phyloP scores from a whole-genome alignment of 2,329 filamentous ascomycete genomes.

The Cryphonectria radicalis region DNA sequence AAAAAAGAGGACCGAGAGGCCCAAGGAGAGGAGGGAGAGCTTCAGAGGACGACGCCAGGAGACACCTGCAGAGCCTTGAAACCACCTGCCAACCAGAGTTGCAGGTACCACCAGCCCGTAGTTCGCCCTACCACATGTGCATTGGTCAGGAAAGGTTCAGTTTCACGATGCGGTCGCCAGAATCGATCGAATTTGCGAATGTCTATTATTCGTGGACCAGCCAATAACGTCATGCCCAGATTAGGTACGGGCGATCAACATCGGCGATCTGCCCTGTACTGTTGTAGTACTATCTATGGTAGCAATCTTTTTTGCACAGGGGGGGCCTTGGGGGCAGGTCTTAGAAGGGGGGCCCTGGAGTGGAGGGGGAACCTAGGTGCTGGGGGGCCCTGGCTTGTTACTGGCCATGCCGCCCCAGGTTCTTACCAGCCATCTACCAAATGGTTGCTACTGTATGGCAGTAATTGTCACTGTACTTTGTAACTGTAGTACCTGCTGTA shows the following conservation, averaged over 20 bases:
- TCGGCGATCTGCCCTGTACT: constrained; percentile 5
- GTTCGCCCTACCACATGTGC: background rate
- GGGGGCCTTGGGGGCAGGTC: background rate
- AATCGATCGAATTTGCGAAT: background rate
- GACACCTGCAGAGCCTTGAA: background rate
- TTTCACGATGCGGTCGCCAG: background rate
- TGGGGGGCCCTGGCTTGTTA: background rate
- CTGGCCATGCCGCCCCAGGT: background rate
- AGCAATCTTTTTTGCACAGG: background rate
- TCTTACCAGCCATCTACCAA: background rate
- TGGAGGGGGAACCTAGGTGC: too few species aligned
- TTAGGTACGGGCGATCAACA: constrained; percentile 7
- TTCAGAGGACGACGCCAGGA: background rate
- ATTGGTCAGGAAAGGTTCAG: background rate
- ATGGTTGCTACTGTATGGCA: background rate
- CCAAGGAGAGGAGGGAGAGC: too few species aligned
- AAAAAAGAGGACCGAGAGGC: background rate
- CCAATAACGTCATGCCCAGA: constrained; percentile 8
- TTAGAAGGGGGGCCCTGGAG: background rate
- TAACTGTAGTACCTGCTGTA: too few species aligned
- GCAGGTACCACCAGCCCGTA: background rate
- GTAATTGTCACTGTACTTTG: background rate
- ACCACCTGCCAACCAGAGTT: background rate
- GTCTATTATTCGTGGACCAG: background rate
- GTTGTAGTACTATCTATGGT: background rate